Evolutionary conservation across 192 early-diverging fungal species (phyloP).

Genomic region (Gigaspora rosea): DNA sequence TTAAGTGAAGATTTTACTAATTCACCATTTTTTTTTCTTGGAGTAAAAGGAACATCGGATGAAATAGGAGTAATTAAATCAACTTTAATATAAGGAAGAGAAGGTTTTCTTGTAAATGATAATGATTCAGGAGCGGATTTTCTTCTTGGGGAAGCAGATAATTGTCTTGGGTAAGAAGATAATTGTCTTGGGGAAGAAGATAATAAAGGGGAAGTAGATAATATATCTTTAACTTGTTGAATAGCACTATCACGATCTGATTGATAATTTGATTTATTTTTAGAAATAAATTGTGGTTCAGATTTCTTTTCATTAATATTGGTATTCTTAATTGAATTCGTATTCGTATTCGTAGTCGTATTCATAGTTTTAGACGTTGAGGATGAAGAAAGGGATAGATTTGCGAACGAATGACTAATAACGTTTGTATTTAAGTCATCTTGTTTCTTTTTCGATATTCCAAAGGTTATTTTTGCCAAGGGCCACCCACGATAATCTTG

Average conservation of each 20-base stretch:
- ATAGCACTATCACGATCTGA: not conserved
- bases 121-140: slow-evolving; percentile 16
- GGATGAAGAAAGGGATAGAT: not conserved
- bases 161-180: slow-evolving; percentile 15
- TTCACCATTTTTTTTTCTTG: slow-evolving; percentile 29
- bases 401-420: not conserved
- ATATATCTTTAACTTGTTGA: slow-evolving; percentile 9
- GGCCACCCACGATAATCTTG: not conserved
- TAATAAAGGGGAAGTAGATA: slow-evolving; percentile 19
- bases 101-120: not conserved
- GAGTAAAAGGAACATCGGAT: not conserved
- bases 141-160: slow-evolving; percentile 26
- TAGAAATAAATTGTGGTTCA: not conserved
- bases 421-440: not conserved
- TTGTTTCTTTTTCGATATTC: not conserved
- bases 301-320: not conserved
- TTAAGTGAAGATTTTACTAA: slow-evolving; percentile 22
- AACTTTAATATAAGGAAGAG: not conserved
- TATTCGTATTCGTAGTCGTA: not conserved
- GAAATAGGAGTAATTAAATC: not conserved
- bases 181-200: slow-evolving; percentile 25
- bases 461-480: not conserved
- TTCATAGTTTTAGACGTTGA: not conserved
- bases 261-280: not conserved
- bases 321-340: not conserved